Percentiles rank a stretch among this genome's conserved stretches.
phyloP scores from a whole-genome alignment of 2,329 filamentous ascomycete genomes.

The Nannizziopsis barbatae region DNA sequence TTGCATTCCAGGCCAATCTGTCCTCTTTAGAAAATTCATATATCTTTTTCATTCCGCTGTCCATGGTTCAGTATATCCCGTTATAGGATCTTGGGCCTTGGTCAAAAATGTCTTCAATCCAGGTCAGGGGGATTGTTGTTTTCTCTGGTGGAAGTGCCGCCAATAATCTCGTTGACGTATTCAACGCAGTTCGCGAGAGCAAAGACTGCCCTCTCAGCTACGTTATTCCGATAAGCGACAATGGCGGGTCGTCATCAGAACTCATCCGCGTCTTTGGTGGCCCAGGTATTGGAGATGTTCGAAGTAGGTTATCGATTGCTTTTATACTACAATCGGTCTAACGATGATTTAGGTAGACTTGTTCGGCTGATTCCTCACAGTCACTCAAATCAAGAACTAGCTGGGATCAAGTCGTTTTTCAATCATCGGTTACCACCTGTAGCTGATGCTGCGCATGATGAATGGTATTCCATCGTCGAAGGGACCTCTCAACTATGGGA shows the following conservation, averaged over 20 bases:
- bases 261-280: slow-evolving; percentile 90
- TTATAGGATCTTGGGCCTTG: no score
- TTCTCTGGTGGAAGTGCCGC: slow-evolving; percentile 92
- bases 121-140: slow-evolving; percentile 55
- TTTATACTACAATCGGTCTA: not conserved
- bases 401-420: slow-evolving; percentile 71
- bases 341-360: slow-evolving; percentile 55
- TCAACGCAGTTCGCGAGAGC: slow-evolving; percentile 53
- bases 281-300: slow-evolving; percentile 69
- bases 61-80: no score
- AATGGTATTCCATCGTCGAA: slow-evolving; percentile 86
- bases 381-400: slow-evolving; percentile 50
- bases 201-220: slow-evolving; percentile 63
- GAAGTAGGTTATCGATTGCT: slow-evolving; percentile 44
- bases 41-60: no score
- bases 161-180: slow-evolving; percentile 86
- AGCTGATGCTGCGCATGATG: slow-evolving; percentile 51
- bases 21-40: no score
- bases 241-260: slow-evolving; percentile 87
- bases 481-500: slow-evolving; percentile 67
- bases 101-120: not conserved
- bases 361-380: slow-evolving; percentile 75
- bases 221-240: slow-evolving; percentile 91
- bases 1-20: no score
- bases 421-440: slow-evolving; percentile 68